Evolutionary conservation across 2,329 filamentous ascomycete species (phyloP).

Genomic region (Plenodomus biglobosus): DNA sequence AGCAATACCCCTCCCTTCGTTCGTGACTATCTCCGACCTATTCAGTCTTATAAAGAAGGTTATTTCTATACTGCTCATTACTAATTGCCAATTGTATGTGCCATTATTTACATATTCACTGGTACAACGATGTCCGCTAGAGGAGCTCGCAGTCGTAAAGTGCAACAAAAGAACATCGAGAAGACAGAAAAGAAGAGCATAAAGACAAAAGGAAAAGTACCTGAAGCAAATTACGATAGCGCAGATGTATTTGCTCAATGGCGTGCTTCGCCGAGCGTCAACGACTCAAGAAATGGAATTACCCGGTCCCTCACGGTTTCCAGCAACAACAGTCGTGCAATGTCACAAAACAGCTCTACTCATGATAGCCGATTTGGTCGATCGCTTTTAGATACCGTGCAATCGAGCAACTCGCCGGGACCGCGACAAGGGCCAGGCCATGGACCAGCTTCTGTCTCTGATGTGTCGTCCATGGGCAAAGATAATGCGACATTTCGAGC

Average conservation of each 20-base stretch:
- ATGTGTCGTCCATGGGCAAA: conserved; percentile 28
- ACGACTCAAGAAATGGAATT: conserved; percentile 21
- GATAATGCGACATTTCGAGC: conserved; percentile 39
- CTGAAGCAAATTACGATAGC: conserved; percentile 22
- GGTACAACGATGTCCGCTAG: conserved; percentile 41
- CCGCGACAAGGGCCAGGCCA: conserved; percentile 1
- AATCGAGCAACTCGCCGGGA: conserved; percentile 28
- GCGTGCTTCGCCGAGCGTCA: conserved; percentile 26
- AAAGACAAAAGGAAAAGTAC: conserved; percentile 28
- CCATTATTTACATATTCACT: background rate
- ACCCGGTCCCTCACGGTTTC: conserved; percentile 33
- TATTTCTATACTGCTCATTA: background rate
- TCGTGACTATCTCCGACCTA: background rate
- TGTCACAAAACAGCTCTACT: conserved; percentile 35
- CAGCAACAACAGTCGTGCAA: conserved; percentile 30
- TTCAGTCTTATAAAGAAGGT: background rate
- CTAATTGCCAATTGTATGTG: background rate
- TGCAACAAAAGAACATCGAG: conserved; percentile 44
- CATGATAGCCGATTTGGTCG: conserved; percentile 20
- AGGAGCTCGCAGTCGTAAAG: conserved; percentile 45
- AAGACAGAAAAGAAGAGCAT: conserved; percentile 45
- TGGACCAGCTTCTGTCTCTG: background rate
- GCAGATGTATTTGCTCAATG: conserved; percentile 36
- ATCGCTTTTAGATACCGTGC: conserved; percentile 22
- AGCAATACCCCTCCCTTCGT: background rate